Base-by-base conservation (phyloP, 2,329 filamentous ascomycete genomes). In the Tolypocladium endophyticum region DNA sequence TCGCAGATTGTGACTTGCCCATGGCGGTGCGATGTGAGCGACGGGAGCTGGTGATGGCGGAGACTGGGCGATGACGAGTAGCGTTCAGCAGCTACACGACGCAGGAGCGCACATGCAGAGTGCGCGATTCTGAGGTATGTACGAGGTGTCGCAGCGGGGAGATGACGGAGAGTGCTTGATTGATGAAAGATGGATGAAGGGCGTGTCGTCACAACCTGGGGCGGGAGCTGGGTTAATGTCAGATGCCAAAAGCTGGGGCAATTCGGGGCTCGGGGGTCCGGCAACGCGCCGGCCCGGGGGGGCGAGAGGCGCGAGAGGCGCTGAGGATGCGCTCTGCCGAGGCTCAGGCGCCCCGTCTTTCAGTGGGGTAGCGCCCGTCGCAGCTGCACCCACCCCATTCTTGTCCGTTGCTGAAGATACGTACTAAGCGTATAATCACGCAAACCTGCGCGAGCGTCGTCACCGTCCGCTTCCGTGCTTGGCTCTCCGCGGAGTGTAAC, bases 1-100 rank as follows among this genome's bases (percentile, higher is more conserved):
- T 76, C 53, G 75, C 72, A 59, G 77, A 75, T 66, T 77, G 71
- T 65, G 72, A 69, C 67, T 72, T 72, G 61, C 69, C 72, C 74
- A 76, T 76, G 67, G 64, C 71, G 69, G 58, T 62, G 64, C 23
- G 57, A 38, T 23, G 30, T 25, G 57, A 30, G 47, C 47, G 30
- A 57, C 41, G 28, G 30, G 25, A 36, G 56, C 18, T 54, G 30
- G 55, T 57, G 55, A 47, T 35, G 35, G 56, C 58, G 61, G 47
- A 39, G 20, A 38, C 14, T 9, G 30, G 28, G 47, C 47, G 47
- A 33, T 11, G 45, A 50, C 25, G 45, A 4, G 23, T 3, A 33
- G 23, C 36, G 36, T 43, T 56, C 38, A 43, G 38, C 18, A 53
- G 50, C 50, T 33, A 53, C 50, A 54, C 50, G 11, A 5, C 30